These are phyloP conservation scores for Termitomyces sp. DNA, from an alignment of 768 basidiomycete species.

Conservation along the genomic window DNA sequence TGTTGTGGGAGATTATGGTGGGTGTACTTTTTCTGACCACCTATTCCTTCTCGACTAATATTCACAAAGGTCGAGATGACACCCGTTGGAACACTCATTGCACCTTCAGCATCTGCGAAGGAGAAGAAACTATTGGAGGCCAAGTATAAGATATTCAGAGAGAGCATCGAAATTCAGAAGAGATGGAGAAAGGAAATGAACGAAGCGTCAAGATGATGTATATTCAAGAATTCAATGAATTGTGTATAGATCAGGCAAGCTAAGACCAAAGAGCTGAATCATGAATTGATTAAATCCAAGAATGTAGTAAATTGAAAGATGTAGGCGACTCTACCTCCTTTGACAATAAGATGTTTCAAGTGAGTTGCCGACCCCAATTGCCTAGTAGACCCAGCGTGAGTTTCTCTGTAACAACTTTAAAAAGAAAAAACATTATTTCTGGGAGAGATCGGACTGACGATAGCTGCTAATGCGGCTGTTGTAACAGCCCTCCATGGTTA, in stretches of 20 bases:
- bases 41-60: constrained; percentile 41
- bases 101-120: constrained; percentile 55
- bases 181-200: constrained; percentile 83
- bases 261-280: background rate
- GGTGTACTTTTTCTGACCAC: constrained; percentile 16
- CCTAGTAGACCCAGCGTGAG: background rate
- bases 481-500: background rate
- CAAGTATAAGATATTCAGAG: constrained; percentile 93
- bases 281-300: too few species aligned
- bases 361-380: background rate
- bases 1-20: constrained; percentile 93
- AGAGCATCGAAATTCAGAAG: constrained; percentile 85
- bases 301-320: too few species aligned
- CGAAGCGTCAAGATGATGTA: constrained; percentile 35
- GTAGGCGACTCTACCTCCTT: background rate
- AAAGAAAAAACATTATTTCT: background rate
- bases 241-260: background rate
- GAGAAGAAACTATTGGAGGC: constrained; percentile 81
- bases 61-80: constrained; percentile 83
- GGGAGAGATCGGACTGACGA: background rate
- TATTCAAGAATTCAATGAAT: background rate
- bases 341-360: background rate
- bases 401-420: background rate
- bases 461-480: background rate
- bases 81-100: constrained; percentile 69